Evolutionary conservation across 2,329 filamentous ascomycete species (phyloP).

Genomic region (Penicillium psychrosexuale): DNA sequence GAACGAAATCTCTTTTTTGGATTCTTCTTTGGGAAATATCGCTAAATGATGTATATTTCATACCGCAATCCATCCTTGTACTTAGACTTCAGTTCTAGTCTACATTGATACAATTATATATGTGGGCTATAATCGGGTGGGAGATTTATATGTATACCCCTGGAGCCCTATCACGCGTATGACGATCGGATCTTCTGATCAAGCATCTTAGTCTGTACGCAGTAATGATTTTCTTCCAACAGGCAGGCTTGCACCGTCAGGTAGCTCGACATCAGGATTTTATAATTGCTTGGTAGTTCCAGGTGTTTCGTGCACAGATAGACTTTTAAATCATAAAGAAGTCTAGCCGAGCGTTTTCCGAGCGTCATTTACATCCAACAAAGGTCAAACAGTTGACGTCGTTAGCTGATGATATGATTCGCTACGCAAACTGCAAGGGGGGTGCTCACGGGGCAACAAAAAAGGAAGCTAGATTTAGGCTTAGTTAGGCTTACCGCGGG

Average conservation of each 20-base stretch:
- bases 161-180: background rate
- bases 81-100: background rate
- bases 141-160: background rate
- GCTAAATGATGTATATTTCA: background rate
- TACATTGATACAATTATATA: background rate
- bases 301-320: no score
- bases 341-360: conserved; percentile 11
- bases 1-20: conserved; percentile 4
- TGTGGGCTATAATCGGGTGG: background rate
- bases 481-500: conserved; percentile 11
- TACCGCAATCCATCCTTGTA: no score
- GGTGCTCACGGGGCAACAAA: conserved; percentile 2
- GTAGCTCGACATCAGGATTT: background rate
- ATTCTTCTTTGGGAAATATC: background rate
- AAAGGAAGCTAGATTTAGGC: conserved; percentile 1
- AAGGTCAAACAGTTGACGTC: conserved; percentile 7
- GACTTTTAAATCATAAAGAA: background rate
- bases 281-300: background rate
- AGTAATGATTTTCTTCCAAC: background rate
- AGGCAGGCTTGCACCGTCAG: background rate
- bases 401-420: conserved; percentile 11
- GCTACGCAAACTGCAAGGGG: conserved; percentile 15
- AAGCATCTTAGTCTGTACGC: background rate
- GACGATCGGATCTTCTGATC: conserved; percentile 4
- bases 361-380: conserved; percentile 12